These are phyloP conservation scores for Chaetomiaceae sp. DNA, from an alignment of 2,329 filamentous ascomycete species.

Conservation along the genomic window DNA sequence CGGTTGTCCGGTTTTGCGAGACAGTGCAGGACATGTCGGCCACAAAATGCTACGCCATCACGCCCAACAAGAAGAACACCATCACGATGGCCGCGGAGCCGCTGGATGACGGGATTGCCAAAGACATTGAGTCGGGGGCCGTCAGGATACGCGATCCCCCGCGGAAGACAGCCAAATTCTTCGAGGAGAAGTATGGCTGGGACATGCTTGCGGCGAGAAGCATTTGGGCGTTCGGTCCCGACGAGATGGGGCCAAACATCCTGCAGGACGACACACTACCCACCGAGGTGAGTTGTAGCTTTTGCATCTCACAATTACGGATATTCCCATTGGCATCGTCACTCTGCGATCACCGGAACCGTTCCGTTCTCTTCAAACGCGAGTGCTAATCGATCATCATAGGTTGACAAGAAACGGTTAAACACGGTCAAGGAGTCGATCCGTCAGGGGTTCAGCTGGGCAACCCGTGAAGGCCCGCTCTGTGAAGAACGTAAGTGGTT, in stretches of 20 bases:
- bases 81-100: constrained; percentile 98
- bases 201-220: constrained; percentile 89
- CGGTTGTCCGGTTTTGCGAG: constrained; percentile 95
- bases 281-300: constrained; percentile 61
- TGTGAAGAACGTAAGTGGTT: constrained; percentile 86
- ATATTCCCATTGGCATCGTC: constrained; percentile 6
- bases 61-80: constrained; percentile 99
- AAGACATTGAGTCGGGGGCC: constrained; percentile 86
- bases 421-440: constrained; percentile 86
- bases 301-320: not conserved
- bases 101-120: constrained; percentile 87
- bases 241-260: constrained; percentile 92
- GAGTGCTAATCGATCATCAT: constrained; percentile 16
- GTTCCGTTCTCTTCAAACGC: constrained; percentile 12
- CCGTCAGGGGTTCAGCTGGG: constrained; percentile 95
- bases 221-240: constrained; percentile 97
- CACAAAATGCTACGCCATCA: constrained; percentile 96
- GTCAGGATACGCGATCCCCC: constrained; percentile 92
- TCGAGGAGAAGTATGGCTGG: constrained; percentile 96
- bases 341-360: constrained; percentile 15
- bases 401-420: constrained; percentile 88
- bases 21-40: constrained; percentile 96
- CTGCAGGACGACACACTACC: constrained; percentile 94
- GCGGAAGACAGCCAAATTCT: constrained; percentile 91
- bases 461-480: constrained; percentile 86